A percentile compares a stretch with the other conserved stretches of the same genome.
Conservation (phyloP, 192 early-diverging fungal species). For the Podila epicladia region DNA sequence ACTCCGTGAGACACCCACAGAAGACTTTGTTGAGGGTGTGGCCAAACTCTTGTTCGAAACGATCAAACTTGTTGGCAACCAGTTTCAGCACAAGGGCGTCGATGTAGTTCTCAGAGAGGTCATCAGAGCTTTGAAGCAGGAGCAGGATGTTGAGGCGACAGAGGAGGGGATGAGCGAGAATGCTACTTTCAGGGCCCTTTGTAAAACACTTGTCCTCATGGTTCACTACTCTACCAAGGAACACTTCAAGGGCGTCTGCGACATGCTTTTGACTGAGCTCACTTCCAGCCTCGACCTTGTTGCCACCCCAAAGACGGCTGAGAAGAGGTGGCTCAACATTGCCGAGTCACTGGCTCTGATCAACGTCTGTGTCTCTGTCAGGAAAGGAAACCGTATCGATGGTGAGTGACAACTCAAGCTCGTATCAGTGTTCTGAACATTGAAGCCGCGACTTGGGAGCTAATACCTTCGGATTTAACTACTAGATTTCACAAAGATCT, state of each 20-base stretch:
- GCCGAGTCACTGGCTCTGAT: conserved; percentile 54
- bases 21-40: conserved; percentile 76
- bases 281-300: conserved; percentile 30
- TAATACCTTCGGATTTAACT: neutral
- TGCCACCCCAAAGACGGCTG: conserved; percentile 8
- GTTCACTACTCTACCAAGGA: conserved; percentile 62
- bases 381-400: conserved; percentile 62
- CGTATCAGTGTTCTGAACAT: neutral
- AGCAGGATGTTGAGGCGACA: conserved; percentile 27
- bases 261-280: conserved; percentile 53
- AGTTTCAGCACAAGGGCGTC: conserved; percentile 58
- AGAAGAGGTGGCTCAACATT: conserved; percentile 50
- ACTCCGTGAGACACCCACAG: conserved; percentile 53
- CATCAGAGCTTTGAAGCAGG: conserved; percentile 43
- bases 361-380: conserved; percentile 58
- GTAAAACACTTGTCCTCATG: conserved; percentile 59
- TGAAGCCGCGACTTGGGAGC: neutral
- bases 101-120: conserved; percentile 56
- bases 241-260: conserved; percentile 55
- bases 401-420: conserved; percentile 25
- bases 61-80: conserved; percentile 72
- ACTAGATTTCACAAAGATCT: conserved; percentile 59
- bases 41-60: conserved; percentile 86
- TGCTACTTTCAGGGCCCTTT: conserved; percentile 44
- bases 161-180: conserved; percentile 39